These are phyloP conservation scores for Actinidia arguta DNA, from an alignment of 179 eudicot genomes.

Conservation along the genomic window DNA sequence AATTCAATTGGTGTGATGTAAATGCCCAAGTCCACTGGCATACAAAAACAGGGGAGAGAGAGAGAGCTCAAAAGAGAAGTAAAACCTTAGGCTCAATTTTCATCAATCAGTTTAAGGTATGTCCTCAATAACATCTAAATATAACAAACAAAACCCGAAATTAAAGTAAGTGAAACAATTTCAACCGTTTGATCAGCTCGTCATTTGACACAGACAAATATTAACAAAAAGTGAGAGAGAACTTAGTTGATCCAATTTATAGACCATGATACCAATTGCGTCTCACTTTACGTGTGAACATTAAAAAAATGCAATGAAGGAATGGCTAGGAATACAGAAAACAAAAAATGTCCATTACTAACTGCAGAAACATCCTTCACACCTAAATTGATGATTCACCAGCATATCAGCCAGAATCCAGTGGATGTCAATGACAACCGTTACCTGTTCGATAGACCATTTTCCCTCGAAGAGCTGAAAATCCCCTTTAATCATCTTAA, in stretches of 20 bases:
- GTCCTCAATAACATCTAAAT: slow-evolving; percentile 1
- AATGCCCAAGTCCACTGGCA: neutral
- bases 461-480: slow-evolving; percentile 71
- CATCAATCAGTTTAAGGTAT: neutral
- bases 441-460: slow-evolving; percentile 81
- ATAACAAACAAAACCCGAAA: neutral
- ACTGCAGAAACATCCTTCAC: too few relatives aligned
- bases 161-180: neutral
- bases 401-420: slow-evolving; percentile 1
- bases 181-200: neutral
- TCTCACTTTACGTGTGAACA: too few relatives aligned
- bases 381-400: neutral
- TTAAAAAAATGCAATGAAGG: too few relatives aligned
- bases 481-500: slow-evolving; percentile 87
- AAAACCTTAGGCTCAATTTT: neutral
- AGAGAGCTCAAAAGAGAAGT: neutral
- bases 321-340: neutral
- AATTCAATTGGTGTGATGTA: neutral
- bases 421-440: neutral
- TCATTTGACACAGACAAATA: neutral
- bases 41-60: too few relatives aligned
- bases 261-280: too few relatives aligned
- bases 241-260: neutral
- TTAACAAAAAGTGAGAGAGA: slow-evolving; percentile 3
- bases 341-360: neutral